phyloP scores from a whole-genome alignment of 169 alveolate species.

The Plasmodium billcollinsi region DNA sequence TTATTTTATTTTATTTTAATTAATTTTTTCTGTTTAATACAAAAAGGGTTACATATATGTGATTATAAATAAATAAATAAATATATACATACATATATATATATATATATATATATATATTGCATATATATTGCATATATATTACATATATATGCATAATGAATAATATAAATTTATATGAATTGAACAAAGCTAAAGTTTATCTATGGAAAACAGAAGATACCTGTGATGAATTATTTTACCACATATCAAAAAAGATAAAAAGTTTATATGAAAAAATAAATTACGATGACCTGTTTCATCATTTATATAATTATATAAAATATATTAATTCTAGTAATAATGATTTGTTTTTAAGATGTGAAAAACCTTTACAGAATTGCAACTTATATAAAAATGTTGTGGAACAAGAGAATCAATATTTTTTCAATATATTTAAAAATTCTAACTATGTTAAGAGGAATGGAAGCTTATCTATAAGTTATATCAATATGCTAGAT shows the following conservation, averaged over 20 bases:
- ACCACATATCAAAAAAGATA: conserved; percentile 31
- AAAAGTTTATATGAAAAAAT: conserved; percentile 54
- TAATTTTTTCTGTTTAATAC: not conserved
- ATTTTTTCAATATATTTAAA: conserved; percentile 46
- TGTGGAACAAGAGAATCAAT: conserved; percentile 12
- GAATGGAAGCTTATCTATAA: conserved; percentile 64
- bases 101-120: no score
- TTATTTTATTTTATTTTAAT: not conserved
- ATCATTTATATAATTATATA: conserved; percentile 45
- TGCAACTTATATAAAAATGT: not conserved
- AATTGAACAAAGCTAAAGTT: conserved; percentile 61
- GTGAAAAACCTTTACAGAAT: not conserved
- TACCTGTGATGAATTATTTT: conserved; percentile 56
- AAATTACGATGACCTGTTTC: conserved; percentile 71
- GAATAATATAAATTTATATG: conserved; percentile 31
- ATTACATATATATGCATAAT: not conserved
- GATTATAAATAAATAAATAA: no score
- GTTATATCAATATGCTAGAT: conserved; percentile 22
- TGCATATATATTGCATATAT: not conserved
- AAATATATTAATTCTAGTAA: conserved; percentile 38
- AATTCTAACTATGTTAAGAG: conserved; percentile 52
- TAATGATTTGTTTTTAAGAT: conserved; percentile 47
- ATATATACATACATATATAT: no score
- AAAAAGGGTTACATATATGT: no score
- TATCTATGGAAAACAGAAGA: conserved; percentile 73